Evolutionary conservation across 2,329 filamentous ascomycete species (phyloP).

Genomic region (Talaromyces albobiverticillius): DNA sequence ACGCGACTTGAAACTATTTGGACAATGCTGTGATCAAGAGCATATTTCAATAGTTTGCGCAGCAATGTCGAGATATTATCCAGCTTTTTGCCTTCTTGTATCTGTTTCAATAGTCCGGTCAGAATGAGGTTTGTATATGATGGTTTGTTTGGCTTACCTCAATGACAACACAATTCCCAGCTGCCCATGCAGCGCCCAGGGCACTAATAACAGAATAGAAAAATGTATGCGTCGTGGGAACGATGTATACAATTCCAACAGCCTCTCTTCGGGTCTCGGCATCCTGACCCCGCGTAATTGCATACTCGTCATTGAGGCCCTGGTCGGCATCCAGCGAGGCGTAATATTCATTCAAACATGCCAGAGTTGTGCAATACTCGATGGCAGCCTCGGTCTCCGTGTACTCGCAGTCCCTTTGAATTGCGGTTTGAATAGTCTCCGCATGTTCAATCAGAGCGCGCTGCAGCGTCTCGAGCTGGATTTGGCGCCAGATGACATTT

Average conservation of each 20-base stretch:
- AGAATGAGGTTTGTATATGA: too few relatives aligned
- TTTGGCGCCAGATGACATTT: slow-evolving; percentile 11
- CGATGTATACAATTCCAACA: slow-evolving; percentile 42
- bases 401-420: neutral
- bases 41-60: slow-evolving; percentile 13
- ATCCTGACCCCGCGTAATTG: slow-evolving; percentile 2
- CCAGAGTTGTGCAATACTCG: slow-evolving; percentile 11
- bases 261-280: neutral
- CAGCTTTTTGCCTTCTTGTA: too few relatives aligned
- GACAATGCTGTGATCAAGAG: slow-evolving; percentile 24
- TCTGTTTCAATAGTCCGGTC: too few relatives aligned
- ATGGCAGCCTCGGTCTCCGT: neutral
- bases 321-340: slow-evolving; percentile 5
- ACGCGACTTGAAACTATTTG: slow-evolving; percentile 36
- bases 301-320: slow-evolving; percentile 7
- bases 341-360: slow-evolving; percentile 3
- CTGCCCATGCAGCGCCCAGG: slow-evolving; percentile 47
- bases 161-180: slow-evolving; percentile 52
- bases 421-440: slow-evolving; percentile 1
- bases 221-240: slow-evolving; percentile 47
- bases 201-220: slow-evolving; percentile 48
- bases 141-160: too few relatives aligned
- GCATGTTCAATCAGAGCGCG: slow-evolving; percentile 5
- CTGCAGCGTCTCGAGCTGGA: slow-evolving; percentile 14
- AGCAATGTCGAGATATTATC: neutral